Base-by-base conservation (phyloP, 257 asterid species). In the Jacaranda mimosifolia region DNA sequence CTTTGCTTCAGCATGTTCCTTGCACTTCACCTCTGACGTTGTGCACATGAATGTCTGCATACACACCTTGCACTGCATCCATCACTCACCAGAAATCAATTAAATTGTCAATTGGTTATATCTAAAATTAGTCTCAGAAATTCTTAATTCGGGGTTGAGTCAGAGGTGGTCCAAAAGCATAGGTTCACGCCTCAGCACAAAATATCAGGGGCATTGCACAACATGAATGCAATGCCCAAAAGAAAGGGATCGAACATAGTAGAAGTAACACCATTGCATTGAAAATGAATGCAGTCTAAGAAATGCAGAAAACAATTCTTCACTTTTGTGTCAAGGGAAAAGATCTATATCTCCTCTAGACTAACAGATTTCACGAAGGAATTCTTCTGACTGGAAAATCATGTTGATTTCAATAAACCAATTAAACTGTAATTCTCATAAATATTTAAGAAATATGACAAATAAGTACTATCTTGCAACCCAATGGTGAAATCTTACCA, bases 11-110 rank as follows among this genome's bases (percentile, higher is more conserved):
- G 97, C 97, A 32, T 93, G 98, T 76, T 93, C 98, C 88, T 56
- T 91, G 95, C 98, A 94, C 70, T 94, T 93, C 78, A 90, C 98
- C 90, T 93, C 98, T 8, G 97, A 87, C 1, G 97, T 93, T 11
- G 98, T 93, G 92, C 98, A 93, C 80, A 93, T 93, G 84, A 93
- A 91, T 46, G 86, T 81, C 77, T 86, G 90, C 90, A 83, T 86
- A 48, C 86, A 86, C 36, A 83, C 86, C 84, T 86, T 86, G 88
- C 90, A 86, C 90, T 83, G 86, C 83, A 83, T 19, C 39, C 81
- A 71, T 43, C 58, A 19, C 15, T 35, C 19, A 66, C 26, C 21
- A 70, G 43, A 15, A 18, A 49, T 57, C 32, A 49, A 36, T 38
- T 65, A 14, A 43, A n/a, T 21, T 26, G 3, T 18, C 1, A 32